phyloP scores from a whole-genome alignment of 2,329 filamentous ascomycete species.

The Hypoxylon sp. region DNA sequence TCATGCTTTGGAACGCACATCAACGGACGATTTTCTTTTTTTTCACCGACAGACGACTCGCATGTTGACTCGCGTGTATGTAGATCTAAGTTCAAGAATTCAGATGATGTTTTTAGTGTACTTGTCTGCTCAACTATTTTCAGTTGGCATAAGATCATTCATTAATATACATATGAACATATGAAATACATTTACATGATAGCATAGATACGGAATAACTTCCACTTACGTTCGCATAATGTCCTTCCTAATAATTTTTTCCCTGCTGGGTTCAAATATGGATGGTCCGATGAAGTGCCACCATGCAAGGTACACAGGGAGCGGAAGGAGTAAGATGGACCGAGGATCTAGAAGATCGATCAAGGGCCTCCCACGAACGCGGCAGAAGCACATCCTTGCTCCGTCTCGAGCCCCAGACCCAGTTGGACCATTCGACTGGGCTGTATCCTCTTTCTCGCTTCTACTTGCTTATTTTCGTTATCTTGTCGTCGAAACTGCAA shows the following conservation, averaged over 20 bases:
- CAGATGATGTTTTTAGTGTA: neutral
- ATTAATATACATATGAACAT: neutral
- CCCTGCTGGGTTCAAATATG: slow-evolving; percentile 20
- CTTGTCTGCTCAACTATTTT: neutral
- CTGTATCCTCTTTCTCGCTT: slow-evolving; percentile 9
- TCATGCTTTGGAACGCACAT: slow-evolving; percentile 15
- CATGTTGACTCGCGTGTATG: slow-evolving; percentile 4
- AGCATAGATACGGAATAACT: slow-evolving; percentile 2
- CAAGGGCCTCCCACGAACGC: slow-evolving; percentile 25
- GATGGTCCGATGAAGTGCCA: slow-evolving; percentile 39
- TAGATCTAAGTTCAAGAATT: slow-evolving; percentile 1
- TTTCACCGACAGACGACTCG: slow-evolving; percentile 12
- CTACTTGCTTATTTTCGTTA: slow-evolving; percentile 10
- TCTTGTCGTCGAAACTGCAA: slow-evolving; percentile 18
- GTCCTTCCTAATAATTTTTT: slow-evolving; percentile 26
- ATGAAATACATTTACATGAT: neutral
- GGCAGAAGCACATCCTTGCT: slow-evolving; percentile 33
- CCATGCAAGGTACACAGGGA: slow-evolving; percentile 44
- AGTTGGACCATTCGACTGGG: slow-evolving; percentile 2
- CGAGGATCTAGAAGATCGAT: slow-evolving; percentile 42
- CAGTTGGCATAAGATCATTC: slow-evolving; percentile 4
- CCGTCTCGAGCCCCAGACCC: slow-evolving; percentile 13
- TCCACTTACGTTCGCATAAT: slow-evolving; percentile 28
- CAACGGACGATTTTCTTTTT: slow-evolving; percentile 20
- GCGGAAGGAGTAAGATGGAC: slow-evolving; percentile 40